These are phyloP conservation scores for Collybia mongolica DNA, from an alignment of 768 basidiomycete genomes.

Conservation along the genomic window DNA sequence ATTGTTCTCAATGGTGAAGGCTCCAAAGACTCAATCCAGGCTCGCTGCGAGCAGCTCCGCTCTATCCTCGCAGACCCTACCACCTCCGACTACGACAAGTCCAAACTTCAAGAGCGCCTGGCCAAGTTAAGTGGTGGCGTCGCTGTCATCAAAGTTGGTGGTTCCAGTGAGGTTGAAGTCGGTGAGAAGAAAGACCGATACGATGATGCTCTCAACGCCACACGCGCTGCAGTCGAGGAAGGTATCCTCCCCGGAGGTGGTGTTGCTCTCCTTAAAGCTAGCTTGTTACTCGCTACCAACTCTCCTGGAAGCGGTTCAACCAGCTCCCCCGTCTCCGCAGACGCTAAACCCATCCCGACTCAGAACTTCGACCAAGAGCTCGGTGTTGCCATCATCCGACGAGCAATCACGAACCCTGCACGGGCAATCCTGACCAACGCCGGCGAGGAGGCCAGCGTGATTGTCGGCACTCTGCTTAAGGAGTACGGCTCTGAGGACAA, in stretches of 20 bases:
- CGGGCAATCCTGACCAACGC: conserved; percentile 92
- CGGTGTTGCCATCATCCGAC: conserved; percentile 89
- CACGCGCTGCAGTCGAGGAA: conserved; percentile 96
- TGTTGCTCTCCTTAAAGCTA: conserved; percentile 87
- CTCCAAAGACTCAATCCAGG: conserved; percentile 84
- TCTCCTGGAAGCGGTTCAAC: conserved; percentile 49
- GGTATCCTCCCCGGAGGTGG: conserved; percentile 98
- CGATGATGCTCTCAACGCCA: conserved; percentile 97
- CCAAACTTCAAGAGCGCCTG: conserved; percentile 94
- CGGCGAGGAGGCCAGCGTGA: conserved; percentile 91
- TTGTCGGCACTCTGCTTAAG: conserved; percentile 81
- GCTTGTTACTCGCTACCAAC: conserved; percentile 62
- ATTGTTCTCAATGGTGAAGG: conserved; percentile 95
- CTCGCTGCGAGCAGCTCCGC: conserved; percentile 96
- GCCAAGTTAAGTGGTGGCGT: conserved; percentile 97
- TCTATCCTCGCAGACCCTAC: conserved; percentile 75
- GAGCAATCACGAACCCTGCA: conserved; percentile 79
- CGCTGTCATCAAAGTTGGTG: conserved; percentile 98
- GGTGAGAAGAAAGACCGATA: conserved; percentile 99
- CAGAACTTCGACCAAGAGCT: conserved; percentile 97
- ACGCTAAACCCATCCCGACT: conserved; percentile 70
- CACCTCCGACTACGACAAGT: conserved; percentile 91
- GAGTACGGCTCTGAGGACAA: conserved; percentile 72
- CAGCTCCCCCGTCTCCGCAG: conserved; percentile 46
- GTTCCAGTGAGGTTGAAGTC: conserved; percentile 91